A percentile compares a stretch with the other conserved stretches of the same genome.
Conservation (phyloP, 495 filamentous ascomycete species). For the Trichoderma gamsii region DNA sequence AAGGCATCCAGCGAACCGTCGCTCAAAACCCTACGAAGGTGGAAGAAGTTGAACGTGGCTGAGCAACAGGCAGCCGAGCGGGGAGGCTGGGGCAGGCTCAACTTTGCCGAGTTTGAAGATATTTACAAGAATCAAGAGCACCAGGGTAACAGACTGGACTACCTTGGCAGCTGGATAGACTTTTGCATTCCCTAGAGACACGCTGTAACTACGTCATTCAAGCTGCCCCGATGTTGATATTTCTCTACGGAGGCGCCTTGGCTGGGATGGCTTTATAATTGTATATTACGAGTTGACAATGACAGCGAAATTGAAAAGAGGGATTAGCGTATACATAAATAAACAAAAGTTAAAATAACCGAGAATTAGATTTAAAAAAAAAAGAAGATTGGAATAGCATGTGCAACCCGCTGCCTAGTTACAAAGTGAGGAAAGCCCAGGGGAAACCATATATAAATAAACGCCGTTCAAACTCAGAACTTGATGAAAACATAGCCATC, state of each 20-base stretch:
- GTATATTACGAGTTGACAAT: neutral
- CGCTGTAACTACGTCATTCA: neutral
- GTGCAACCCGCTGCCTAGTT: no score
- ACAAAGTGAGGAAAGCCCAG: no score
- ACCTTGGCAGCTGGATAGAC: slow-evolving; percentile 81
- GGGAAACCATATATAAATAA: no score
- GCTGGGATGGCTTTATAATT: no score
- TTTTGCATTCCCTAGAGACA: slow-evolving; percentile 54
- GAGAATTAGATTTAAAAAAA: no score
- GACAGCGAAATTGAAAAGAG: neutral
- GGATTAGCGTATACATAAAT: neutral
- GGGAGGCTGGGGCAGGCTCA: slow-evolving; percentile 68
- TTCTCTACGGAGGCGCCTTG: no score
- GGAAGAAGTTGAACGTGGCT: slow-evolving; percentile 54
- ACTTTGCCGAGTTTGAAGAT: slow-evolving; percentile 64
- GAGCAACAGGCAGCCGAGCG: slow-evolving; percentile 59
- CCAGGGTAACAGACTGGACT: slow-evolving; percentile 53
- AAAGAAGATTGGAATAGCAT: no score
- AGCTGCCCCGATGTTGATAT: no score
- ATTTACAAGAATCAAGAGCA: slow-evolving; percentile 61
- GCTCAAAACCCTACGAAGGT: slow-evolving; percentile 35
- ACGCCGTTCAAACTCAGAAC: no score
- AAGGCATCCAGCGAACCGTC: slow-evolving; percentile 26
- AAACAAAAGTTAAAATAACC: neutral
- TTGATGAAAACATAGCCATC: no score